Base-by-base conservation (phyloP, 345 rosid species). In the Camelina neglecta region DNA sequence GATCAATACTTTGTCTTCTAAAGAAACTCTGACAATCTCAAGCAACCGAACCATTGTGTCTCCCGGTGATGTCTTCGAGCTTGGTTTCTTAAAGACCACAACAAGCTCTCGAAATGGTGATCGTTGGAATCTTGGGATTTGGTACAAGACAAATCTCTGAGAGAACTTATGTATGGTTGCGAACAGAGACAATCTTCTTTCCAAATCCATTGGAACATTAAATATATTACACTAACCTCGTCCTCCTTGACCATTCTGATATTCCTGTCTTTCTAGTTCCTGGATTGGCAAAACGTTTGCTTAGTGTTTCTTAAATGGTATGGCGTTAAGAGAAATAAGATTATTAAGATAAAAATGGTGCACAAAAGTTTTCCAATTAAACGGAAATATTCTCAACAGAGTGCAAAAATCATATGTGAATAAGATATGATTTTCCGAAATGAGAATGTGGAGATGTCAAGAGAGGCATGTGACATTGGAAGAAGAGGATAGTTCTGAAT, bases 131-230 rank as follows among this genome's bases (percentile, higher is more conserved):
- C 72, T 93, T 2, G 97, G 95, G 4, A 83, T 90, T 1, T 90
- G 97, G 97, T 89, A 91, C 86, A 93, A 84, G 81, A 77, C 84
- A 67, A 76, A 59, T 67, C 82, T 5, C 6, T 3, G 3, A 81
- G 60, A 77, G 85, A 26, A 26, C 93, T 2, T 83, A 82, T 31
- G 93, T 89, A 0, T 93, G 97, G 83, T 91, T 29, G 97, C 96
- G 7, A 88, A 93, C 78, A 84, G 97, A 70, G 91, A 89, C 80
- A 23, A 21, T 8, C 92, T 96, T 20, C 76, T 93, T 51, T 5
- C 81, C 11, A 81, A 78, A 38, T 82, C 93, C 49, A 66, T 83
- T 0, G 86, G 84, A n/a, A 59, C 38, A 0, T 38, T 93, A 36
- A 81, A 72, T 67, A 67, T 74, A 54, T 56, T 68, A 80, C 51